A percentile compares a stretch with the other conserved stretches of the same genome.
Evolutionary conservation across 108 stramenopile species (phyloP).

Genomic region (Parietichytrium sp.): DNA sequence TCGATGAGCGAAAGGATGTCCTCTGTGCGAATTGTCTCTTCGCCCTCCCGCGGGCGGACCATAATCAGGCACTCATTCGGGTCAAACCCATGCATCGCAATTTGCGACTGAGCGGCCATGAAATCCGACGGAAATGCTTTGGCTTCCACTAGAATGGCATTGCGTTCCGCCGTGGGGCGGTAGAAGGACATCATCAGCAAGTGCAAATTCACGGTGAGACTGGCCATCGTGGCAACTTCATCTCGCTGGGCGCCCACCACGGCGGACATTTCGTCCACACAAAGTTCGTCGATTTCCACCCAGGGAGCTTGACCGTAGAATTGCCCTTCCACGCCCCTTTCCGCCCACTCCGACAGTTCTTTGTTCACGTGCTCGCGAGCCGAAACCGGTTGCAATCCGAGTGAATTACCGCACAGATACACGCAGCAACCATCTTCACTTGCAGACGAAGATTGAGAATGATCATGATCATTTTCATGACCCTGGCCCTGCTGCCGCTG

Average conservation of each 20-base stretch:
- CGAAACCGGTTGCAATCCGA: constrained; percentile 49
- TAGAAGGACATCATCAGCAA: constrained; percentile 55
- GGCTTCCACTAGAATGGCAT: constrained; percentile 50
- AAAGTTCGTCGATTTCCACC: constrained; percentile 46
- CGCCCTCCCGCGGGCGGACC: constrained; percentile 35
- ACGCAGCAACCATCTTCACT: not conserved
- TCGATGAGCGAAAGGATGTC: constrained; percentile 39
- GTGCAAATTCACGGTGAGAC: constrained; percentile 54
- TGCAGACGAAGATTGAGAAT: too few species aligned
- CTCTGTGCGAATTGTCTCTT: constrained; percentile 39
- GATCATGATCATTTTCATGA: too few species aligned
- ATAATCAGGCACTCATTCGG: constrained; percentile 31
- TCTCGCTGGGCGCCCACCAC: constrained; percentile 49
- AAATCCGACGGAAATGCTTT: constrained; percentile 54
- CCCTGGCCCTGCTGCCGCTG: too few species aligned
- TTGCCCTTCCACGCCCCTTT: constrained; percentile 51
- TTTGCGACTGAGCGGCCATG: constrained; percentile 48
- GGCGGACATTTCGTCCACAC: constrained; percentile 30
- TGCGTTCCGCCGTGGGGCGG: constrained; percentile 38
- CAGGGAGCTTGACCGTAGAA: constrained; percentile 41
- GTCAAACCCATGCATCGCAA: constrained; percentile 42
- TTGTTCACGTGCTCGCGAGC: not conserved
- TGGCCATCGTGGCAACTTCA: constrained; percentile 56
- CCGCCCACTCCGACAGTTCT: constrained; percentile 50
- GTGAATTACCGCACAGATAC: constrained; percentile 52